phyloP scores from a whole-genome alignment of 768 basidiomycete species.

The Russula abietina region DNA sequence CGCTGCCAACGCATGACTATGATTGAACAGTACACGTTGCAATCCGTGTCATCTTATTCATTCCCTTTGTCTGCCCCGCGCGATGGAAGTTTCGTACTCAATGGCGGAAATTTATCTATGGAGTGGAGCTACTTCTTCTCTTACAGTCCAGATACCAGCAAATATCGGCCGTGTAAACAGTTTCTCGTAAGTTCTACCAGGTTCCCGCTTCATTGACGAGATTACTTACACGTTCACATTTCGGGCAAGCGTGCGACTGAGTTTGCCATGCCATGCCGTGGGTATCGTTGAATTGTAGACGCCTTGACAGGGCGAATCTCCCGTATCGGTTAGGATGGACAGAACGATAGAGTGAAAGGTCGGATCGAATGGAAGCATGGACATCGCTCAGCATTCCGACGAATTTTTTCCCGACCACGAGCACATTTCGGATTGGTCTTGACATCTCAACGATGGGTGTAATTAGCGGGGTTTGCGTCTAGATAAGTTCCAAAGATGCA shows the following conservation, averaged over 20 bases:
- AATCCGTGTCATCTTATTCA: neutral
- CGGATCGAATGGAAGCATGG: conserved; percentile 16
- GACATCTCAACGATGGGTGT: neutral
- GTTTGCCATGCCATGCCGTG: neutral
- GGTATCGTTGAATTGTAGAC: neutral
- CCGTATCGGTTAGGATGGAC: conserved; percentile 10
- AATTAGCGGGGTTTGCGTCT: neutral
- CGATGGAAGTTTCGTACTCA: neutral
- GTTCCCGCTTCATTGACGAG: conserved; percentile 3
- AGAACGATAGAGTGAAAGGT: conserved; percentile 7
- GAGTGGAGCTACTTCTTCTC: neutral
- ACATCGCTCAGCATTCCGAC: neutral
- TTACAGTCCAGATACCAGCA: neutral
- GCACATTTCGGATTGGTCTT: neutral
- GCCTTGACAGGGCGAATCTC: neutral
- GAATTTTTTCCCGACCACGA: neutral
- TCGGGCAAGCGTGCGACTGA: neutral
- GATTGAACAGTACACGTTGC: neutral
- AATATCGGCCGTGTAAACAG: neutral
- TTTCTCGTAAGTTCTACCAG: neutral
- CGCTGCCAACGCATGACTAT: neutral
- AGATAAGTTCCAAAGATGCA: conserved; percentile 7
- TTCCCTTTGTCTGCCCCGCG: neutral
- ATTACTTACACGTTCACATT: conserved; percentile 2
- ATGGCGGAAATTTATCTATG: conserved; percentile 7